Percentiles rank a stretch among this genome's conserved stretches.
These are phyloP conservation scores for Dactylellina parvicollis DNA, from an alignment of 2,329 filamentous ascomycete species.

Conservation along the genomic window DNA sequence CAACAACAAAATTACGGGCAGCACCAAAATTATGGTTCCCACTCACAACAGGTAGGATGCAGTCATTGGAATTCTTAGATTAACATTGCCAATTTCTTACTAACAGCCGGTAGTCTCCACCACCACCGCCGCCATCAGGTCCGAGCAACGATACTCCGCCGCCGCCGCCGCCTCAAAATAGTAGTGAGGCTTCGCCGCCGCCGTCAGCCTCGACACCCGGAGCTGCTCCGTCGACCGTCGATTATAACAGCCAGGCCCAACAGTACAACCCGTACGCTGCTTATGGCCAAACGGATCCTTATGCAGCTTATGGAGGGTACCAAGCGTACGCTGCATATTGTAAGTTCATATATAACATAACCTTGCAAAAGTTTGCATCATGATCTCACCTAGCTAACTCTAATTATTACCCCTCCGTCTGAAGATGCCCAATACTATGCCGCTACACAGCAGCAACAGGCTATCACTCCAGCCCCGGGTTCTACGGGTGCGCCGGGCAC, in stretches of 20 bases:
- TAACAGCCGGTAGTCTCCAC: conserved; percentile 56
- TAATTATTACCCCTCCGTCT: neutral
- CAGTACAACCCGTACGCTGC: conserved; percentile 48
- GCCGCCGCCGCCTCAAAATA: conserved; percentile 59
- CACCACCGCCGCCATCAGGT: conserved; percentile 56
- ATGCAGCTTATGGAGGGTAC: conserved; percentile 90
- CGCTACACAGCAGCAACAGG: conserved; percentile 41
- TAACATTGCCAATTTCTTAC: conserved; percentile 33
- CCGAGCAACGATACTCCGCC: conserved; percentile 59
- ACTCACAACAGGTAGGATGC: conserved; percentile 53
- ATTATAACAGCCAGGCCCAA: conserved; percentile 74
- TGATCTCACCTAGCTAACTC: neutral
- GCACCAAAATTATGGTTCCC: conserved; percentile 62
- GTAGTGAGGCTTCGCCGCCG: conserved; percentile 56
- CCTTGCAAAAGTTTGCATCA: neutral
- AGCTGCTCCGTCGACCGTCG: conserved; percentile 65
- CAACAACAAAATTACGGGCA: conserved; percentile 62
- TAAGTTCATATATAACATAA: conserved; percentile 26
- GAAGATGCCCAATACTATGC: conserved; percentile 52
- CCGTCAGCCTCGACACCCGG: conserved; percentile 63
- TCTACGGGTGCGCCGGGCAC: conserved; percentile 44
- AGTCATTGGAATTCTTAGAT: neutral
- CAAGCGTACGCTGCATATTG: conserved; percentile 72
- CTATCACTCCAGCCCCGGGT: conserved; percentile 19
- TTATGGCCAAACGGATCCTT: conserved; percentile 79